These are phyloP conservation scores for Sporisorium iseilematis-ciliati DNA, from an alignment of 1,284 basidiomycete genomes.

Conservation along the genomic window DNA sequence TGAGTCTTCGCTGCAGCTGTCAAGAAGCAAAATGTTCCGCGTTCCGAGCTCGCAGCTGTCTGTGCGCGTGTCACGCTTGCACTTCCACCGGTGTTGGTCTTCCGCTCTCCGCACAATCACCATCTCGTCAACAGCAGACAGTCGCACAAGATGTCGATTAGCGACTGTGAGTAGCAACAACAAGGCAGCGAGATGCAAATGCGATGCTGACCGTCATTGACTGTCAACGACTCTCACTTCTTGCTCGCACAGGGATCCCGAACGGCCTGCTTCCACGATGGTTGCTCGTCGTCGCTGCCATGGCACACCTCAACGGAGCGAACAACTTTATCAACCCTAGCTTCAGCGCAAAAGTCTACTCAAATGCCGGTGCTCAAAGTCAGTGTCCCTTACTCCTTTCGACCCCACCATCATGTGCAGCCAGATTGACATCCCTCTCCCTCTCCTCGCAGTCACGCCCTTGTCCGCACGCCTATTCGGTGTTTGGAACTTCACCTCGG, in stretches of 20 bases:
- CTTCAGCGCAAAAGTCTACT: slow-evolving; percentile 64
- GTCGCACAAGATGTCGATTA: slow-evolving; percentile 21
- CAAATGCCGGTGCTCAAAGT: slow-evolving; percentile 46
- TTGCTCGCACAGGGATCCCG: slow-evolving; percentile 42
- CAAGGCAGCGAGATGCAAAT: no score
- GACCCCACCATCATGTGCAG: not conserved
- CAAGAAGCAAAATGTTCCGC: slow-evolving; percentile 20
- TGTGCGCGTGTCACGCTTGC: slow-evolving; percentile 3
- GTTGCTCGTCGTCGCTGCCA: slow-evolving; percentile 58
- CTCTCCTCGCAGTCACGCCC: slow-evolving; percentile 51
- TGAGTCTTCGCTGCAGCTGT: slow-evolving; percentile 13
- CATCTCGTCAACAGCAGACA: not conserved
- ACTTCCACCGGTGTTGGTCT: not conserved
- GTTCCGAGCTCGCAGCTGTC: slow-evolving; percentile 21
- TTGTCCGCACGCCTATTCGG: slow-evolving; percentile 64
- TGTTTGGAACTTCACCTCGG: slow-evolving; percentile 67
- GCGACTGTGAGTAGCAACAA: slow-evolving; percentile 20
- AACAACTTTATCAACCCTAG: slow-evolving; percentile 59
- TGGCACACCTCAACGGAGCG: slow-evolving; percentile 61
- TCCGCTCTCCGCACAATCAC: not conserved
- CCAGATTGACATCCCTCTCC: not conserved
- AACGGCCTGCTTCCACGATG: slow-evolving; percentile 60
- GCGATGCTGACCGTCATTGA: not conserved
- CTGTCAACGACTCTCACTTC: not conserved
- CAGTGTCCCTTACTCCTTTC: not conserved